These are phyloP conservation scores for Suzukiozyma palmioleophila DNA, from an alignment of 1,139 yeast species.

Conservation along the genomic window DNA sequence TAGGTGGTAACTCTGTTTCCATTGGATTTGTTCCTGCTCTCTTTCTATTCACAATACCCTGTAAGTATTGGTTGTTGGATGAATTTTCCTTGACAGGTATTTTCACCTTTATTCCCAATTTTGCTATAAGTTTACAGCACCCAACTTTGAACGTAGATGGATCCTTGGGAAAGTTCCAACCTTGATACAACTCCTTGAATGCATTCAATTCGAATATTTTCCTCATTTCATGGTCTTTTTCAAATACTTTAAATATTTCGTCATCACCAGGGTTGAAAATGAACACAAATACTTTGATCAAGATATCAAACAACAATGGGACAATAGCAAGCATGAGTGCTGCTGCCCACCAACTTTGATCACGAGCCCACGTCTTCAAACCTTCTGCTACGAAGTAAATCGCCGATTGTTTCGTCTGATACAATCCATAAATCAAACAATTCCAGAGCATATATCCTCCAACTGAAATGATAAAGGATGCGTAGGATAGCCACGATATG, in stretches of 20 bases:
- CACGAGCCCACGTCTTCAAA: slow-evolving; percentile 70
- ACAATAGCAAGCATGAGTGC: slow-evolving; percentile 52
- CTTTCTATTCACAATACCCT: slow-evolving; percentile 29
- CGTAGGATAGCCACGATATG: slow-evolving; percentile 67
- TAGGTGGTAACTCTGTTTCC: slow-evolving; percentile 46
- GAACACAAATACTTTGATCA: slow-evolving; percentile 53
- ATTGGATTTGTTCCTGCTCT: slow-evolving; percentile 48
- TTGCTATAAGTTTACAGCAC: slow-evolving; percentile 11
- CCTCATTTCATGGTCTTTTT: slow-evolving; percentile 64
- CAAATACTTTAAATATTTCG: slow-evolving; percentile 73
- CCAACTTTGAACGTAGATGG: slow-evolving; percentile 22
- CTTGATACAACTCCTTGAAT: slow-evolving; percentile 66
- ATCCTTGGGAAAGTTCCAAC: slow-evolving; percentile 68
- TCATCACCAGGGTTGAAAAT: slow-evolving; percentile 68
- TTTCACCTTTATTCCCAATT: slow-evolving; percentile 6
- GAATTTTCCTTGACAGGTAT: not conserved
- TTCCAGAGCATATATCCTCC: slow-evolving; percentile 92
- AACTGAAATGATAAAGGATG: slow-evolving; percentile 67
- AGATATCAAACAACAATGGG: slow-evolving; percentile 63
- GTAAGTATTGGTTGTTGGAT: slow-evolving; percentile 16
- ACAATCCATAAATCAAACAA: slow-evolving; percentile 65
- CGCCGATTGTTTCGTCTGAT: slow-evolving; percentile 51
- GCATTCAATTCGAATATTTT: slow-evolving; percentile 70
- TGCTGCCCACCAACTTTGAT: slow-evolving; percentile 82
- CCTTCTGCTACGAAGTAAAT: slow-evolving; percentile 76